phyloP scores from a whole-genome alignment of 768 basidiomycete genomes.

The Steccherinum ochraceum region DNA sequence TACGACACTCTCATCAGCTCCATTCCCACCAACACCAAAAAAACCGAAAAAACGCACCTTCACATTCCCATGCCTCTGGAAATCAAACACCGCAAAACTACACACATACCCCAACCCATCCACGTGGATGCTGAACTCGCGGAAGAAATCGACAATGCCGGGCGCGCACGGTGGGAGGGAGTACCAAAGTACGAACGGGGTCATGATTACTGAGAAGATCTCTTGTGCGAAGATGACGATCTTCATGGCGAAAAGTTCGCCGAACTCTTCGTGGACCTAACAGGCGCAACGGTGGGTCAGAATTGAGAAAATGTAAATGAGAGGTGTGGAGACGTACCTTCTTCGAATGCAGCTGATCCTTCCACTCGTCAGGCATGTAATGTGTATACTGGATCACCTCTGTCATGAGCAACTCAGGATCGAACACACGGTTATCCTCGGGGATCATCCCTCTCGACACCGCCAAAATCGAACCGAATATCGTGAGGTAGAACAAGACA shows the following conservation, averaged over 20 bases:
- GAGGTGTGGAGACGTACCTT: slow-evolving; percentile 39
- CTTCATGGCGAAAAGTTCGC: slow-evolving; percentile 92
- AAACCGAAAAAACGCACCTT: slow-evolving; percentile 52
- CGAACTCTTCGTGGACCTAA: slow-evolving; percentile 87
- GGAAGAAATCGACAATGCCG: slow-evolving; percentile 94
- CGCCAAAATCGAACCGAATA: slow-evolving; percentile 86
- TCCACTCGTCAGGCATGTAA: slow-evolving; percentile 95
- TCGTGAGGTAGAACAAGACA: slow-evolving; percentile 84
- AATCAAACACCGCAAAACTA: slow-evolving; percentile 98
- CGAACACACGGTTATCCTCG: slow-evolving; percentile 89
- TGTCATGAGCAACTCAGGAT: slow-evolving; percentile 87
- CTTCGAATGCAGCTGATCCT: slow-evolving; percentile 81
- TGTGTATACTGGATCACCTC: slow-evolving; percentile 93
- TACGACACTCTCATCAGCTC: background rate
- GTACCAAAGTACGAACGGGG: slow-evolving; percentile 91
- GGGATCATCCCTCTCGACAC: slow-evolving; percentile 94
- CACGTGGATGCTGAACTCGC: slow-evolving; percentile 95
- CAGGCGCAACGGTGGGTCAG: slow-evolving; percentile 4
- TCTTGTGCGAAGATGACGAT: slow-evolving; percentile 83
- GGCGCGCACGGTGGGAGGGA: slow-evolving; percentile 87
- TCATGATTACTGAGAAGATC: slow-evolving; percentile 83
- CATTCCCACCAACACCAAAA: background rate
- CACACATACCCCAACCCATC: slow-evolving; percentile 96
- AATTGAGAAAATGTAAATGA: background rate
- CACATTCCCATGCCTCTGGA: slow-evolving; percentile 88